These are phyloP conservation scores for Gossypium ekmanianum DNA, from an alignment of 345 rosid genomes.

Conservation along the genomic window DNA sequence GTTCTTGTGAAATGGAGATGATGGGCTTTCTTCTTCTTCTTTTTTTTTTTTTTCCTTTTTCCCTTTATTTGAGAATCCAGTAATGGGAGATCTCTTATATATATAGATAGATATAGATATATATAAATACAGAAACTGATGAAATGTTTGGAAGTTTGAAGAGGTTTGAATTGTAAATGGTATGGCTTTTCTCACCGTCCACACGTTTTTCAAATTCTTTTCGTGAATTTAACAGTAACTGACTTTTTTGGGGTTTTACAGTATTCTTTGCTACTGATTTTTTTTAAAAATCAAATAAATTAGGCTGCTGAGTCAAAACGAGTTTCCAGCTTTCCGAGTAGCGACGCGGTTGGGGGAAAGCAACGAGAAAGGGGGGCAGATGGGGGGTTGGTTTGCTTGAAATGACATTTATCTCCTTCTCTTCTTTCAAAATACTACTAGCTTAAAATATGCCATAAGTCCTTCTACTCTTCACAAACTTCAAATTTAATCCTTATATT, in stretches of 20 bases:
- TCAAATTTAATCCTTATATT: no score
- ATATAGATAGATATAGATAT: background rate
- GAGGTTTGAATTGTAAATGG: no score
- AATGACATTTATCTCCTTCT: background rate
- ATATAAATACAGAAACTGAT: background rate
- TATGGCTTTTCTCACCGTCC: constrained; percentile 37
- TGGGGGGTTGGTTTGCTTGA: background rate
- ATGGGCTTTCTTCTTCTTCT: background rate
- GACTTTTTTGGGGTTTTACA: background rate
- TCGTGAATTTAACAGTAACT: background rate
- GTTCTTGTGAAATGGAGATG: background rate
- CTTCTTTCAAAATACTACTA: background rate
- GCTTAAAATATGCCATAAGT: no score
- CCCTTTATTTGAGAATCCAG: constrained; percentile 5
- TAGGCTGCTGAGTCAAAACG: constrained; percentile 33
- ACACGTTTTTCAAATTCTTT: constrained; percentile 59
- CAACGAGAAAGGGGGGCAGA: background rate
- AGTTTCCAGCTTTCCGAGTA: constrained; percentile 23
- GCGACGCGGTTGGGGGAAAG: constrained; percentile 24
- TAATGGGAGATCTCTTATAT: background rate
- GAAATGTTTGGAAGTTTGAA: background rate
- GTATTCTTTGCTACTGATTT: background rate
- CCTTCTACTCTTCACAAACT: background rate
- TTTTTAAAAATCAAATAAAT: background rate
- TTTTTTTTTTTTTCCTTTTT: background rate